Percentiles rank a stretch among this genome's conserved stretches.
Evolutionary conservation across 1,284 basidiomycete species (phyloP).

Genomic region (Flammula alnicola): DNA sequence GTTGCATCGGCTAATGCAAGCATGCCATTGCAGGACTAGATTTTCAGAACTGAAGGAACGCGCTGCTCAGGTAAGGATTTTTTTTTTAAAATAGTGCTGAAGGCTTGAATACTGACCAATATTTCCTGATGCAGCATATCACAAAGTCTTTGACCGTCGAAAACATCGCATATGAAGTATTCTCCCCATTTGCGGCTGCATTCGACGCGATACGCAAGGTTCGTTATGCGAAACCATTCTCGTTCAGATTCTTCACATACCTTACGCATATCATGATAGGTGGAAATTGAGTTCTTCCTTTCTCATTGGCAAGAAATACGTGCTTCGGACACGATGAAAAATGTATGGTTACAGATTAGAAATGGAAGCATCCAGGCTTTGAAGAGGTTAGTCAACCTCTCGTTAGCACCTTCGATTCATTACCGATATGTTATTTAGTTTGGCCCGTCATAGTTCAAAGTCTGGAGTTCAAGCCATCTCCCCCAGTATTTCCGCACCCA

Average conservation of each 20-base stretch:
- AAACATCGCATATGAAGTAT: slow-evolving; percentile 87
- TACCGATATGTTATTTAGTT: slow-evolving; percentile 43
- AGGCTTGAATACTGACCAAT: background rate
- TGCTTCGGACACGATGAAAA: slow-evolving; percentile 77
- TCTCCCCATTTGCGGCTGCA: slow-evolving; percentile 82
- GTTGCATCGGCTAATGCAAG: background rate
- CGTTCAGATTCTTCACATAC: background rate
- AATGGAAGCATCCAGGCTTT: slow-evolving; percentile 83
- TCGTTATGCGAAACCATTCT: slow-evolving; percentile 1
- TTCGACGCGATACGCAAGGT: slow-evolving; percentile 87
- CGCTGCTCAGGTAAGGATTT: slow-evolving; percentile 58
- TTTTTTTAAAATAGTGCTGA: background rate
- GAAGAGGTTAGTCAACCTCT: slow-evolving; percentile 60
- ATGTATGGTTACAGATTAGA: slow-evolving; percentile 84
- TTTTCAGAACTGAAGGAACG: slow-evolving; percentile 70
- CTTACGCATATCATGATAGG: slow-evolving; percentile 38
- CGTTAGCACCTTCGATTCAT: background rate
- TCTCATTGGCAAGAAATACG: slow-evolving; percentile 85
- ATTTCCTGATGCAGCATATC: slow-evolving; percentile 60
- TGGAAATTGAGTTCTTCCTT: slow-evolving; percentile 79
- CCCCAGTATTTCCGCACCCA: slow-evolving; percentile 13
- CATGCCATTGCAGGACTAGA: slow-evolving; percentile 57
- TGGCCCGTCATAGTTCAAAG: slow-evolving; percentile 71
- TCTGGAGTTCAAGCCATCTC: slow-evolving; percentile 60
- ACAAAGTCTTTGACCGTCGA: slow-evolving; percentile 73